A percentile compares a stretch with the other conserved stretches of the same genome.
These are phyloP conservation scores for Eucalyptus coolabah DNA, from an alignment of 345 rosid genomes.

Conservation along the genomic window DNA sequence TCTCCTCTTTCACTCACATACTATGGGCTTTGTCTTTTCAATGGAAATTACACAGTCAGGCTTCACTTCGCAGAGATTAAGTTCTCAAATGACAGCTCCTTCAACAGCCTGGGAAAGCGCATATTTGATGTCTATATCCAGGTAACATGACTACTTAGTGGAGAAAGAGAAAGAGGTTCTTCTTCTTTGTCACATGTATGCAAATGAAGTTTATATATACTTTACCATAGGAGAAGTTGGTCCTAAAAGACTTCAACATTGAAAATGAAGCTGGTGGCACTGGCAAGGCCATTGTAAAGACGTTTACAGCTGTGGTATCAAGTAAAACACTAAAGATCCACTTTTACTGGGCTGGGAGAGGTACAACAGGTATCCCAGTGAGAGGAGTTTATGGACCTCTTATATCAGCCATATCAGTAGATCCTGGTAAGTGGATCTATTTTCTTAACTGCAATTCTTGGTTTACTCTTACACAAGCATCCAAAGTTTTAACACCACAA, in stretches of 20 bases:
- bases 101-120: slow-evolving; percentile 53
- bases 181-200: neutral
- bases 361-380: slow-evolving; percentile 56
- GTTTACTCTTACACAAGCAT: neutral
- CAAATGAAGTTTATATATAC: neutral
- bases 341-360: slow-evolving; percentile 69
- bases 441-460: neutral
- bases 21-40: slow-evolving; percentile 68
- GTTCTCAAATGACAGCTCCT: slow-evolving; percentile 38
- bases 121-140: slow-evolving; percentile 73
- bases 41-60: slow-evolving; percentile 64
- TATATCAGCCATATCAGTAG: slow-evolving; percentile 65
- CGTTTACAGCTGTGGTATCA: slow-evolving; percentile 11
- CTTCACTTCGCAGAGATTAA: slow-evolving; percentile 88
- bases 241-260: slow-evolving; percentile 46
- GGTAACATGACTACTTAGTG: slow-evolving; percentile 13
- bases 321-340: slow-evolving; percentile 47
- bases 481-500: neutral
- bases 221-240: slow-evolving; percentile 29
- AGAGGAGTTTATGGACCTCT: slow-evolving; percentile 74
- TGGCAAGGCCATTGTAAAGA: slow-evolving; percentile 27
- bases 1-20: slow-evolving; percentile 76
- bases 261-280: slow-evolving; percentile 48
- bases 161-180: neutral
- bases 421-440: slow-evolving; percentile 32